Conservation (phyloP, 176 grass and related monocot genomes). For the Elymus sibiricus region DNA sequence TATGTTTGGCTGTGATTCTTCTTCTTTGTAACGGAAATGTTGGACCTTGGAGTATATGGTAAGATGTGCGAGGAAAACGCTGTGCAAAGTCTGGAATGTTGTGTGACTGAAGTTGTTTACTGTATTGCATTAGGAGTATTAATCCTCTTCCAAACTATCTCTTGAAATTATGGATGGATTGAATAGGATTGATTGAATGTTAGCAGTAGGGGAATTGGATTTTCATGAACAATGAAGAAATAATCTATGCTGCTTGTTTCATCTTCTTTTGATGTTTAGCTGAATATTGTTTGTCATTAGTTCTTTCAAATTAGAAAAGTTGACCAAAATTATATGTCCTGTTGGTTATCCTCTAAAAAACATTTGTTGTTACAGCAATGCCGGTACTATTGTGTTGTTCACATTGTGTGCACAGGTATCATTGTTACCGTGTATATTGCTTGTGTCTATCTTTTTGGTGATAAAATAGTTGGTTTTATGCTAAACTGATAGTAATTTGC, state of each 20-base stretch:
- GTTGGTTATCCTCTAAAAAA: not conserved
- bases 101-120: not conserved
- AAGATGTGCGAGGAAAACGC: constrained; percentile 14
- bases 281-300: not conserved
- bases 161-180: constrained; percentile 1
- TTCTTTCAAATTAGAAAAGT: not conserved
- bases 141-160: not conserved
- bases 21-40: not conserved
- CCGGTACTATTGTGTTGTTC: not conserved
- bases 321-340: not conserved
- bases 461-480: not conserved
- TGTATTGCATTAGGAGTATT: not conserved
- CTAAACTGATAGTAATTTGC: not conserved
- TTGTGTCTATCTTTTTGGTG: not conserved
- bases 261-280: not conserved
- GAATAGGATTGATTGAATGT: not conserved
- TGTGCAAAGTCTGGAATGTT: not conserved
- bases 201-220: not conserved
- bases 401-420: not conserved
- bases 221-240: constrained; percentile 6
- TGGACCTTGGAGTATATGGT: not conserved
- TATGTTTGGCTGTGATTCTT: constrained; percentile 10
- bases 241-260: not conserved
- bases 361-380: not conserved
- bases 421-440: not conserved